Percentiles rank a stretch among this genome's conserved stretches.
These are phyloP conservation scores for Hysterium pulicare DNA, from an alignment of 2,329 filamentous ascomycete species.

Conservation along the genomic window DNA sequence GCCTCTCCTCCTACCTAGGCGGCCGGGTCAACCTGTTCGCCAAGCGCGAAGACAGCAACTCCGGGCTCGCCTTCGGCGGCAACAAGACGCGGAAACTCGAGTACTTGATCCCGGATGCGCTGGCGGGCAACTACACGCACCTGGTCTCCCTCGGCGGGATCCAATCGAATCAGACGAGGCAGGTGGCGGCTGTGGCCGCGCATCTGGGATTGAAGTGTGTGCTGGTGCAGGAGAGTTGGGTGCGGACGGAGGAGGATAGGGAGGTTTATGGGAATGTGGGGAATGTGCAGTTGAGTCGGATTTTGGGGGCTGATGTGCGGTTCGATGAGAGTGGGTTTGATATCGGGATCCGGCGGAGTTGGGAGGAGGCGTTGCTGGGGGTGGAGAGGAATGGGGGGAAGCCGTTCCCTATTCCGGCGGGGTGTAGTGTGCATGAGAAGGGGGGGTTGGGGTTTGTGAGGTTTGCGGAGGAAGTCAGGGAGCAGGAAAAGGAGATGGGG, in stretches of 20 bases:
- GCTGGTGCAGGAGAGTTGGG: conserved; percentile 67
- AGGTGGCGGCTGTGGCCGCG: conserved; percentile 61
- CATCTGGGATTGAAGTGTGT: conserved; percentile 53
- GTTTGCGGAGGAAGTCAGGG: conserved; percentile 65
- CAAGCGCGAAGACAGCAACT: conserved; percentile 71
- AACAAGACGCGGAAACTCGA: conserved; percentile 70
- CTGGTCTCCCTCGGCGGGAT: conserved; percentile 66
- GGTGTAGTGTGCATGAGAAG: conserved; percentile 65
- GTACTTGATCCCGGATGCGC: conserved; percentile 64
- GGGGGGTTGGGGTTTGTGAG: conserved; percentile 66
- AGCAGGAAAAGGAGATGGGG: conserved; percentile 59
- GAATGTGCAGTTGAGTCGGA: conserved; percentile 66
- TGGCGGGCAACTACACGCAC: conserved; percentile 56
- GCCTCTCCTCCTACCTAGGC: conserved; percentile 58
- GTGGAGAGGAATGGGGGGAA: conserved; percentile 51
- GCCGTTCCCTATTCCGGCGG: conserved; percentile 69
- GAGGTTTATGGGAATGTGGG: conserved; percentile 60
- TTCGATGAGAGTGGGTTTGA: conserved; percentile 60
- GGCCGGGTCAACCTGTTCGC: conserved; percentile 63
- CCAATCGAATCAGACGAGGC: conserved; percentile 68
- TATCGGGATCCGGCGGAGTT: conserved; percentile 58
- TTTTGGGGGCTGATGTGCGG: conserved; percentile 64
- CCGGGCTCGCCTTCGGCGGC: conserved; percentile 63
- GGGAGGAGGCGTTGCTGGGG: conserved; percentile 53
- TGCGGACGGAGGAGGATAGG: conserved; percentile 44